Percentiles rank a stretch among this genome's conserved stretches.
These are phyloP conservation scores for Vararia minispora DNA, from an alignment of 768 basidiomycete species.

Conservation along the genomic window DNA sequence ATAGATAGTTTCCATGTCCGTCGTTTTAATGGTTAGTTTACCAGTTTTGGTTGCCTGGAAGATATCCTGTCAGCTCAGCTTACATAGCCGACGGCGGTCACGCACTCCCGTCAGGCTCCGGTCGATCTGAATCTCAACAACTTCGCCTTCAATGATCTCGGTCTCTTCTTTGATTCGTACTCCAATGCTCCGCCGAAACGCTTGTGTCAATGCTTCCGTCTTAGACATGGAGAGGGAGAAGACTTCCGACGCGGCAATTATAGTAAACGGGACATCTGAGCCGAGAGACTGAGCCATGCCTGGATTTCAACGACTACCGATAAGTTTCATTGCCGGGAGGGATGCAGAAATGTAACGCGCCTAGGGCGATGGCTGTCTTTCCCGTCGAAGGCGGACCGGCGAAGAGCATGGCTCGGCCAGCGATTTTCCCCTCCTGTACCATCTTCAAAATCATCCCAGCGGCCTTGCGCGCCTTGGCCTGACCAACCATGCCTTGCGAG, in stretches of 20 bases:
- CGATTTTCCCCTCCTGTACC: conserved; percentile 94
- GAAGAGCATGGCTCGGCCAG: conserved; percentile 92
- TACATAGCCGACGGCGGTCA: conserved; percentile 10
- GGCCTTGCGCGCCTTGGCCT: conserved; percentile 91
- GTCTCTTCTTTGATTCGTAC: conserved; percentile 97
- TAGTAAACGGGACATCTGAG: conserved; percentile 91
- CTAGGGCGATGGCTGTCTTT: conserved; percentile 96
- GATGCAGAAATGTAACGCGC: conserved; percentile 30
- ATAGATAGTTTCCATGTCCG: conserved; percentile 99
- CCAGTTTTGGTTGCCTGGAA: conserved; percentile 94
- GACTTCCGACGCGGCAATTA: conserved; percentile 96
- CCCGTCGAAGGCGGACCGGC: conserved; percentile 96
- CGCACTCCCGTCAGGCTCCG: conserved; percentile 88
- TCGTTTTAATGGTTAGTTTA: conserved; percentile 94
- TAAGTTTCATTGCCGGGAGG: neutral
- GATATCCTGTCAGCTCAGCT: neutral
- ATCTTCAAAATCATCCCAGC: conserved; percentile 97
- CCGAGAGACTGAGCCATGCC: conserved; percentile 97
- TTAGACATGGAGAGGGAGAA: conserved; percentile 98
- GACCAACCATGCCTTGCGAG: conserved; percentile 95
- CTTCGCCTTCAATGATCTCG: conserved; percentile 95
- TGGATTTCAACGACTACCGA: too few relatives aligned
- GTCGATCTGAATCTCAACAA: conserved; percentile 98
- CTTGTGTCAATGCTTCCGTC: conserved; percentile 95
- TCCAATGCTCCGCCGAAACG: conserved; percentile 91